These are phyloP conservation scores for Trichophyton simii DNA, from an alignment of 2,329 filamentous ascomycete species.

Conservation along the genomic window DNA sequence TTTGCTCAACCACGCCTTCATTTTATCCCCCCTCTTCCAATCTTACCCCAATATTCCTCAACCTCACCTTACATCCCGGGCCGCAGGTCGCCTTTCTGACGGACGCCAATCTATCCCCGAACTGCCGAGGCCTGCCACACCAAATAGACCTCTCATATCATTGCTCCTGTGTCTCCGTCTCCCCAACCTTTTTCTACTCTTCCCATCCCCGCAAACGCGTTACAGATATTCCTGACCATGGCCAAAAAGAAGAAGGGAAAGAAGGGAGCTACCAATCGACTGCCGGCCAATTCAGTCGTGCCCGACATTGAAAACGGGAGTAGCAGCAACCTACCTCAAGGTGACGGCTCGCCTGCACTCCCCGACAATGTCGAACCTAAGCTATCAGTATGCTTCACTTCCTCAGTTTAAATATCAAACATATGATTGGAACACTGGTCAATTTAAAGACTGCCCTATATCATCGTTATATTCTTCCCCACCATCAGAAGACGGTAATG, in stretches of 20 bases:
- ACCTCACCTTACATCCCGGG: not conserved
- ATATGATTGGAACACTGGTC: conserved; percentile 28
- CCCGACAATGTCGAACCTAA: conserved; percentile 25
- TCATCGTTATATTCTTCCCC: conserved; percentile 19
- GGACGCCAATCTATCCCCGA: not conserved
- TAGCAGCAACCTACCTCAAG: conserved; percentile 18
- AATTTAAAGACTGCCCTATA: conserved; percentile 28
- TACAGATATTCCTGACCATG: conserved; percentile 17
- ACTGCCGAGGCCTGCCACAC: conserved; percentile 12
- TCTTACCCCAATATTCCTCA: conserved; percentile 1
- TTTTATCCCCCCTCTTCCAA: not conserved
- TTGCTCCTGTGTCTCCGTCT: conserved; percentile 5
- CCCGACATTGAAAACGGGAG: conserved; percentile 15
- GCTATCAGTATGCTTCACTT: conserved; percentile 33
- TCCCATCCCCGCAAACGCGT: not conserved
- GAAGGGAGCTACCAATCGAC: conserved; percentile 27
- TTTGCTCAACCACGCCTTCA: not conserved
- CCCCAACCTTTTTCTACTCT: conserved; percentile 6
- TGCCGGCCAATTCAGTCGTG: conserved; percentile 17
- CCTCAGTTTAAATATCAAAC: conserved; percentile 33
- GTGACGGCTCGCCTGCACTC: conserved; percentile 21
- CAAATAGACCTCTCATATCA: conserved; percentile 11
- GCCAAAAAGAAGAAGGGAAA: conserved; percentile 23
- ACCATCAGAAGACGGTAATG: conserved; percentile 26
- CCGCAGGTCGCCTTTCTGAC: not conserved